Percentiles rank a stretch among this genome's conserved stretches.
These are phyloP conservation scores for Hamamelis virginiana DNA, from an alignment of 164 flowering plant species.

Conservation along the genomic window DNA sequence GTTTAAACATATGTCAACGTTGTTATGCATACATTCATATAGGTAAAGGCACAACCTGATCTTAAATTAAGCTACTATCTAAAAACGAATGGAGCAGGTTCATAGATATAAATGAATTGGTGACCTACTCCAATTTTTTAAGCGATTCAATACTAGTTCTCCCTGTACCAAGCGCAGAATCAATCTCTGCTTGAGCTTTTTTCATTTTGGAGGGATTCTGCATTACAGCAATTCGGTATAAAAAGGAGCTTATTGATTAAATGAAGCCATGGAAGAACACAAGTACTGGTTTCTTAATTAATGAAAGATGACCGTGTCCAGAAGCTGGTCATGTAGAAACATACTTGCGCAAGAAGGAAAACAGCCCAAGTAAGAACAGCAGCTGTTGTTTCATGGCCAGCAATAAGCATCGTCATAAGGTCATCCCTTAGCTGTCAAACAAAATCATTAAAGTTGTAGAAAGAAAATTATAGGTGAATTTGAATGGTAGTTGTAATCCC, in stretches of 20 bases:
- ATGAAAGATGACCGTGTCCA: background rate
- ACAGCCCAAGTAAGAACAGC: conserved; percentile 99
- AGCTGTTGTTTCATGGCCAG: conserved; percentile 99
- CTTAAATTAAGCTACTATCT: background rate
- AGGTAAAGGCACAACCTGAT: background rate
- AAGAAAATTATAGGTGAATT: background rate
- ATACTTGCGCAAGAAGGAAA: conserved; percentile 89
- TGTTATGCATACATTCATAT: background rate
- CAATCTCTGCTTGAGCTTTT: conserved; percentile 91
- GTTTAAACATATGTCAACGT: background rate
- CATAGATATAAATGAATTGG: background rate
- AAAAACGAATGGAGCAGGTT: background rate
- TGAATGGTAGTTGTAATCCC: background rate
- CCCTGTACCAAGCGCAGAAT: conserved; percentile 68
- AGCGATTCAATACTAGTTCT: conserved; percentile 60
- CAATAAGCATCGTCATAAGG: conserved; percentile 98
- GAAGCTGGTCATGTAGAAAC: conserved; percentile 9
- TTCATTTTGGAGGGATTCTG: conserved; percentile 90
- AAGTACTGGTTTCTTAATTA: background rate
- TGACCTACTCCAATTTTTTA: conserved; percentile 72
- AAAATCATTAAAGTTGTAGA: background rate
- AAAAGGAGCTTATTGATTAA: background rate
- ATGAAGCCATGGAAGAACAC: background rate
- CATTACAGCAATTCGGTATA: conserved; percentile 16
- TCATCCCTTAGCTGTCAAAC: conserved; percentile 87